Evolutionary conservation across 1,284 basidiomycete genomes (phyloP), one percentile per base, ranked within the genome.

Genomic region (Neonothopanus nambi): DNA sequence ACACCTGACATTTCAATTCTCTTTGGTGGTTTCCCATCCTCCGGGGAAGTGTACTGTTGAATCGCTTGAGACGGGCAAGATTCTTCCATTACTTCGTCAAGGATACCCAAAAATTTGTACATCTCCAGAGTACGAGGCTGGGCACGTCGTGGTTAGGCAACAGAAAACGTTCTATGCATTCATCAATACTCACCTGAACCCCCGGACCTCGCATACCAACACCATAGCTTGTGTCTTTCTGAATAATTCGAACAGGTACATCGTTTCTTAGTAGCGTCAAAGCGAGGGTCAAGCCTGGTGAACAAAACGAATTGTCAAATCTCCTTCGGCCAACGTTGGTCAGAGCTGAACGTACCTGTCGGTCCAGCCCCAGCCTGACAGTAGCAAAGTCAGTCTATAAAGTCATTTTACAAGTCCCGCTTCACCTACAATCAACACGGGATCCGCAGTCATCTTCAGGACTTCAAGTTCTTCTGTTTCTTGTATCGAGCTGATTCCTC

Each of bases 51-150:
- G 20, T 48, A 38, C 21, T n/a, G 37, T 18, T 48, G 48, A 11
- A 42, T 36, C 12, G 11, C 9, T n/a, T 50, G 47, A 40, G 24
- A 23, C 5, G 47, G 8, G 13, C 30, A 24, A 24, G 47, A 52
- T 13, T 2, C 23, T 12, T 51, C 38, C 43, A 37, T 21, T 11
- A 59, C 30, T 3, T 59, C 55, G 13, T 39, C 30, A 13, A 56
- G 38, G 17, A 54, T 45, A 15, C 52, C 54, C 20, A 59, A 48
- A 2, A 56, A 48, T 37, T 51, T 52, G 45, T 51, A 49, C 11
- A 59, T 43, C 36, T 59, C 57, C 2, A 51, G 48, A 7, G 55
- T 56, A 17, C 57, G 57, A 46, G 57, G 57, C 57, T 55, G 26
- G 24, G 23, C 7, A 8, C n/a, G 18, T 36, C 23, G 28, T 35